Evolutionary conservation across 1,284 basidiomycete genomes (phyloP).

Genomic region (Cutaneotrichosporon mucoides): DNA sequence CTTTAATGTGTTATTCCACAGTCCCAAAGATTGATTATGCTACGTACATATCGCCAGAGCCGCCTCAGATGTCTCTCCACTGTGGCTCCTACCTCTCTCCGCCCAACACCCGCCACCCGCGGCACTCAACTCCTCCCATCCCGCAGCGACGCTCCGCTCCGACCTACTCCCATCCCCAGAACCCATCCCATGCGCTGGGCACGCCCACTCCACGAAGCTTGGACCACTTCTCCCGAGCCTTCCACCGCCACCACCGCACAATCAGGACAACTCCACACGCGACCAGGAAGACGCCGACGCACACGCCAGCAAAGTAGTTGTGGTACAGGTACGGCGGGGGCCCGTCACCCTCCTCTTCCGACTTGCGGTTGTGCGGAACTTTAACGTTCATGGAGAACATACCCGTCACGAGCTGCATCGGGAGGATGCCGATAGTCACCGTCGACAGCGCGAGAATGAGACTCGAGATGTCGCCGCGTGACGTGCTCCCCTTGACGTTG

Average conservation of each 20-base stretch:
- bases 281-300: conserved; percentile 34
- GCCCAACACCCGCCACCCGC: no score
- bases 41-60: no score
- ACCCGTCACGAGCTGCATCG: conserved; percentile 63
- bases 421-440: conserved; percentile 66
- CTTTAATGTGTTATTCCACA: no score
- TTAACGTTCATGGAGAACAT: conserved; percentile 61
- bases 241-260: conserved; percentile 44
- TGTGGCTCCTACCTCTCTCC: no score
- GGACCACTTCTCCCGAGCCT: conserved; percentile 35
- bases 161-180: conserved; percentile 38
- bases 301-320: conserved; percentile 41
- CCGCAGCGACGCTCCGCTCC: no score
- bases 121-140: no score
- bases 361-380: conserved; percentile 47
- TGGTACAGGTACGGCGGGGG: conserved; percentile 20
- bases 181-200: conserved; percentile 38
- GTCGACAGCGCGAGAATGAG: conserved; percentile 64
- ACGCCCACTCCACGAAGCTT: conserved; percentile 25
- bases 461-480: conserved; percentile 63
- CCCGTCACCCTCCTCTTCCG: conserved; percentile 22
- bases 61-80: no score
- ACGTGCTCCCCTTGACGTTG: conserved; percentile 59
- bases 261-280: conserved; percentile 40
- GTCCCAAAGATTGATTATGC: no score